A percentile compares a stretch with the other conserved stretches of the same genome.
Evolutionary conservation across 106 monocot genomes (phyloP).

Genomic region (Dioscorea zingiberensis): DNA sequence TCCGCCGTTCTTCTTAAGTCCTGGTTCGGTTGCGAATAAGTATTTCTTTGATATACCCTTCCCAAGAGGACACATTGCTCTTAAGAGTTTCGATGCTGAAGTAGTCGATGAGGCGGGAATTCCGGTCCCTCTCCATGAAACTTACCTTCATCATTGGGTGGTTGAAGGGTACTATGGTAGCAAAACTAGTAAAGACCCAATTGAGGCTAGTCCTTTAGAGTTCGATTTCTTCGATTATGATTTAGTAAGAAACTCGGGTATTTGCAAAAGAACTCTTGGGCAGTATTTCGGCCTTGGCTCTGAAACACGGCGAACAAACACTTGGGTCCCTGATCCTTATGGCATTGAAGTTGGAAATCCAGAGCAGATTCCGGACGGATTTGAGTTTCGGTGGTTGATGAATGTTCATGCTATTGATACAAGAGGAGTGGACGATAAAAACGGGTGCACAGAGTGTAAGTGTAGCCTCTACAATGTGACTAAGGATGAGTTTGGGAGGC

Average conservation of each 20-base stretch:
- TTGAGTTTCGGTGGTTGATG: slow-evolving; percentile 67
- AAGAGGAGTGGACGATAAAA: slow-evolving; percentile 47
- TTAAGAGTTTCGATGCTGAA: slow-evolving; percentile 73
- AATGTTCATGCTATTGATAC: slow-evolving; percentile 90
- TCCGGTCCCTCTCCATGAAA: slow-evolving; percentile 67
- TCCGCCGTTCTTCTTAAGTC: slow-evolving; percentile 42
- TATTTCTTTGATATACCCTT: slow-evolving; percentile 48
- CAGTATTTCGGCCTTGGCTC: slow-evolving; percentile 88
- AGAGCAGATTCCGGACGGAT: slow-evolving; percentile 40
- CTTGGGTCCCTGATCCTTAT: slow-evolving; percentile 73
- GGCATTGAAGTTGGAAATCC: slow-evolving; percentile 70
- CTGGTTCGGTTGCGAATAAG: slow-evolving; percentile 54
- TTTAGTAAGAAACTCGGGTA: slow-evolving; percentile 36
- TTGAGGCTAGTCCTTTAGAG: neutral
- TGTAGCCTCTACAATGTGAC: slow-evolving; percentile 77
- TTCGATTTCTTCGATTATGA: slow-evolving; percentile 11
- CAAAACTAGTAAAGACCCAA: neutral
- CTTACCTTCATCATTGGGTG: slow-evolving; percentile 88
- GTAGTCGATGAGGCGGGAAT: slow-evolving; percentile 55
- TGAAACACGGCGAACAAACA: slow-evolving; percentile 59
- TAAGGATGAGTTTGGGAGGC: slow-evolving; percentile 22
- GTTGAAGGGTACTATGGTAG: slow-evolving; percentile 37
- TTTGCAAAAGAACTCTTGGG: slow-evolving; percentile 32
- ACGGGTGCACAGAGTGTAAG: slow-evolving; percentile 74
- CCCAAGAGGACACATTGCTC: slow-evolving; percentile 72